phyloP scores from a whole-genome alignment of 2,329 filamentous ascomycete genomes.

The Cladobotryum mycophilum region DNA sequence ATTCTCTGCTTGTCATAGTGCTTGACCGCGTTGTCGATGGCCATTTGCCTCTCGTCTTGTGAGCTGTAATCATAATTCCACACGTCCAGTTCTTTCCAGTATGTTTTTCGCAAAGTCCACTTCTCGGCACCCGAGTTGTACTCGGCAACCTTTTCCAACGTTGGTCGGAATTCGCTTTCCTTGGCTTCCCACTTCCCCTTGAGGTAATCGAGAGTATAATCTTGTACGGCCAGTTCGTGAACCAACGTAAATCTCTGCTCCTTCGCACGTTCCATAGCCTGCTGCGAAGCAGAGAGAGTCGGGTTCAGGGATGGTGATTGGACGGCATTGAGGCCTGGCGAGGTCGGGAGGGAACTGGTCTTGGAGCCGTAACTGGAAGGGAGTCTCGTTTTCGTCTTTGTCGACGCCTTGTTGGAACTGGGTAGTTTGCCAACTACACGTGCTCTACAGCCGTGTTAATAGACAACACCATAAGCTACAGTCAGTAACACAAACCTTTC shows the following conservation, averaged over 20 bases:
- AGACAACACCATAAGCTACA: conserved; percentile 9
- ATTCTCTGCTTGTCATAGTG: conserved; percentile 55
- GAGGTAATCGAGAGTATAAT: conserved; percentile 45
- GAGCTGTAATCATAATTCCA: conserved; percentile 54
- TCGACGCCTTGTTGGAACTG: conserved; percentile 24
- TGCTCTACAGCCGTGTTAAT: conserved; percentile 21
- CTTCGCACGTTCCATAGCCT: conserved; percentile 47
- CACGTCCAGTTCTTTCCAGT: conserved; percentile 59
- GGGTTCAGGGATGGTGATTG: conserved; percentile 48
- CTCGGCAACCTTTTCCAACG: conserved; percentile 54
- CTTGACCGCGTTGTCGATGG: conserved; percentile 55
- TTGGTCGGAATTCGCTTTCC: conserved; percentile 47
- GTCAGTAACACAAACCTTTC: conserved; percentile 27
- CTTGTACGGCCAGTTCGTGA: conserved; percentile 53
- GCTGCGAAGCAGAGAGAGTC: conserved; percentile 44
- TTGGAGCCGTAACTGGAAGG: conserved; percentile 34
- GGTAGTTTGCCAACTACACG: conserved; percentile 30
- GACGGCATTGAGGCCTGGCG: conserved; percentile 49
- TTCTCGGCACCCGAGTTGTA: conserved; percentile 41
- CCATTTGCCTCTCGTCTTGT: conserved; percentile 49
- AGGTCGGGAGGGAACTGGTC: conserved; percentile 41
- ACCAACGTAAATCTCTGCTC: conserved; percentile 49
- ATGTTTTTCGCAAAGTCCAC: conserved; percentile 50
- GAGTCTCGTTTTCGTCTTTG: conserved; percentile 38
- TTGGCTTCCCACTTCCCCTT: conserved; percentile 44